These are phyloP conservation scores for Fusarium piperis DNA, from an alignment of 2,329 filamentous ascomycete species.

Conservation along the genomic window DNA sequence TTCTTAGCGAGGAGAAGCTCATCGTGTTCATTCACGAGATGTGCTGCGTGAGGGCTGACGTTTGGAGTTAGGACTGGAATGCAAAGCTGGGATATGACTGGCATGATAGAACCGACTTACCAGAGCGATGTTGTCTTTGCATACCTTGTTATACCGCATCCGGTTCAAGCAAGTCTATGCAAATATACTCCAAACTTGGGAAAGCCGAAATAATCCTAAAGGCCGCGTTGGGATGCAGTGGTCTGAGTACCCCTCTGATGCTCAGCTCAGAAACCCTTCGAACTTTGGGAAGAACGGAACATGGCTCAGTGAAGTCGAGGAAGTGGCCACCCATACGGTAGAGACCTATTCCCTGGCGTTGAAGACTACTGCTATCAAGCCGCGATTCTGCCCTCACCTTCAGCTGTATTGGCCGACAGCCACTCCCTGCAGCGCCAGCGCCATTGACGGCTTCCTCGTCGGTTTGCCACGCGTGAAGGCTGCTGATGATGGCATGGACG, in stretches of 20 bases:
- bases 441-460: not conserved
- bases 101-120: not conserved
- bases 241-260: not conserved
- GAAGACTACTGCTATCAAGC: not conserved
- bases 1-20: not conserved
- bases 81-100: not conserved
- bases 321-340: not conserved
- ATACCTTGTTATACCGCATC: not conserved
- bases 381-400: not conserved
- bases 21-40: not conserved
- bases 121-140: not conserved
- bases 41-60: not conserved
- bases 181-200: not conserved
- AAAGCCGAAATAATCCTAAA: not conserved
- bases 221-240: not conserved
- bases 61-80: not conserved
- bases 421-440: not conserved
- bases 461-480: not conserved
- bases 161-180: not conserved
- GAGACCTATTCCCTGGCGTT: not conserved
- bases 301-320: not conserved
- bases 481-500: not conserved
- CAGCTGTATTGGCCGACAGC: not conserved
- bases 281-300: not conserved
- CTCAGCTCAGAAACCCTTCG: not conserved